Evolutionary conservation across 495 filamentous ascomycete genomes (phyloP).

Genomic region (Neurospora tetraspora): DNA sequence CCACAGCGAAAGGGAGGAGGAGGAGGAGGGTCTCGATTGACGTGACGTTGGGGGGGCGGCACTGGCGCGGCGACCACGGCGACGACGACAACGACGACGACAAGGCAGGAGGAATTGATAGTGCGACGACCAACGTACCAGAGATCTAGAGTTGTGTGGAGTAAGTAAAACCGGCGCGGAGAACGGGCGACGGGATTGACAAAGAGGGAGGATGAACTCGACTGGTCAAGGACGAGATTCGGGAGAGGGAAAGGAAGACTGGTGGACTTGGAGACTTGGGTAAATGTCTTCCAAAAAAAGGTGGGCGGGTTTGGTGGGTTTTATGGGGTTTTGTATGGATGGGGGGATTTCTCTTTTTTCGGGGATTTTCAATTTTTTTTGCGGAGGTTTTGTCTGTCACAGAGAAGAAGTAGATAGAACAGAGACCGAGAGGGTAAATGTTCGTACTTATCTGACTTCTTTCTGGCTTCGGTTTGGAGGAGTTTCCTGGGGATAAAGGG

Average conservation of each 20-base stretch:
- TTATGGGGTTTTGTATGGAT: constrained; percentile 20
- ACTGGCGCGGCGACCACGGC: not conserved
- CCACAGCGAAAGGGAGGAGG: too few relatives aligned
- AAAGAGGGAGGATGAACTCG: constrained; percentile 13
- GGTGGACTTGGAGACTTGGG: constrained; percentile 7
- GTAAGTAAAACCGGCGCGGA: constrained; percentile 9
- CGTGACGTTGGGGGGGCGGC: not conserved
- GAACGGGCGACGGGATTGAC: constrained; percentile 20
- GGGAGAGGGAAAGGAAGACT: constrained; percentile 11
- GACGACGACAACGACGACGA: not conserved
- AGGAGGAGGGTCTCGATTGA: not conserved
- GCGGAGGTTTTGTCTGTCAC: constrained; percentile 24
- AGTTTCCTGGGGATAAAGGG: constrained; percentile 21
- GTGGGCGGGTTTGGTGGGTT: constrained; percentile 12
- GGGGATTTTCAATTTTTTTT: constrained; percentile 42
- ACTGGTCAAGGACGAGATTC: constrained; percentile 9
- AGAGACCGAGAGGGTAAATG: constrained; percentile 19
- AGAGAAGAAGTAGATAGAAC: constrained; percentile 25
- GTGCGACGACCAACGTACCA: constrained; percentile 9
- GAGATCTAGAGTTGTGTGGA: constrained; percentile 4
- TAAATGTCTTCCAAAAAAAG: constrained; percentile 13
- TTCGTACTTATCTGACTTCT: constrained; percentile 24
- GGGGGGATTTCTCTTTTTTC: constrained; percentile 10
- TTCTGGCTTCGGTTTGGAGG: constrained; percentile 19
- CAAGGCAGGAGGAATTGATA: not conserved